These are phyloP conservation scores for Waltergamsia citrina DNA, from an alignment of 2,329 filamentous ascomycete species.

Conservation along the genomic window DNA sequence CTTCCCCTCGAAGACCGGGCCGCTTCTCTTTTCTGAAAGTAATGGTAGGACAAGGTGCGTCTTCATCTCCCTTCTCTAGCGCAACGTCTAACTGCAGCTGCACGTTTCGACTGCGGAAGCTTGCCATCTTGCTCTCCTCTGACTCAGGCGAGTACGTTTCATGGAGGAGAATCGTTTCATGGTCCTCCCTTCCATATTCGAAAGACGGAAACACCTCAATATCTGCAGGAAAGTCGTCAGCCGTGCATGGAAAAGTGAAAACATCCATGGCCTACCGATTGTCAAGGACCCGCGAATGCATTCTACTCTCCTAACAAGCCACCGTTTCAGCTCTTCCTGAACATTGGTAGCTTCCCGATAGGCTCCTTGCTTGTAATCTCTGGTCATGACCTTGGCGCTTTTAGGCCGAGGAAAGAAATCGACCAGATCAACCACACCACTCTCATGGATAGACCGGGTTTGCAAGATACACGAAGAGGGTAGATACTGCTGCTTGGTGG, in stretches of 20 bases:
- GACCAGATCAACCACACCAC: constrained; percentile 62
- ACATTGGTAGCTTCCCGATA: constrained; percentile 44
- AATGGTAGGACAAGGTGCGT: constrained; percentile 37
- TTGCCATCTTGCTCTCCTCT: constrained; percentile 46
- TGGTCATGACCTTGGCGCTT: constrained; percentile 39
- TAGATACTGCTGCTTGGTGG: constrained; percentile 70
- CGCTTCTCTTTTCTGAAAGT: constrained; percentile 43
- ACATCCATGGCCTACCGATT: constrained; percentile 32
- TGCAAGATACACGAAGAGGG: constrained; percentile 67
- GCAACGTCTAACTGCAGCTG: constrained; percentile 60
- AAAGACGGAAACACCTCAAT: constrained; percentile 67
- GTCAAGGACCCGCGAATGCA: constrained; percentile 60
- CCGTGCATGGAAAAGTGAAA: background rate
- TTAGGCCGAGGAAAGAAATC: constrained; percentile 70
- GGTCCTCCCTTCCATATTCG: constrained; percentile 56
- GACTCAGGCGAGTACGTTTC: constrained; percentile 26
- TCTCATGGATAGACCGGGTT: constrained; percentile 68
- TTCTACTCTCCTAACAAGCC: constrained; percentile 62
- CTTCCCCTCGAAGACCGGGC: constrained; percentile 47
- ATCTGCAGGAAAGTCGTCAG: constrained; percentile 29
- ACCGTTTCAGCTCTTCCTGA: constrained; percentile 56
- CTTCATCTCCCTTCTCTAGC: constrained; percentile 43
- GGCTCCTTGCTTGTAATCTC: constrained; percentile 33
- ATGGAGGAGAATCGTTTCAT: constrained; percentile 47
- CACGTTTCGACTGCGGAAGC: constrained; percentile 48